phyloP scores from a whole-genome alignment of 2,329 filamentous ascomycete species.

The Penicillium sp. region DNA sequence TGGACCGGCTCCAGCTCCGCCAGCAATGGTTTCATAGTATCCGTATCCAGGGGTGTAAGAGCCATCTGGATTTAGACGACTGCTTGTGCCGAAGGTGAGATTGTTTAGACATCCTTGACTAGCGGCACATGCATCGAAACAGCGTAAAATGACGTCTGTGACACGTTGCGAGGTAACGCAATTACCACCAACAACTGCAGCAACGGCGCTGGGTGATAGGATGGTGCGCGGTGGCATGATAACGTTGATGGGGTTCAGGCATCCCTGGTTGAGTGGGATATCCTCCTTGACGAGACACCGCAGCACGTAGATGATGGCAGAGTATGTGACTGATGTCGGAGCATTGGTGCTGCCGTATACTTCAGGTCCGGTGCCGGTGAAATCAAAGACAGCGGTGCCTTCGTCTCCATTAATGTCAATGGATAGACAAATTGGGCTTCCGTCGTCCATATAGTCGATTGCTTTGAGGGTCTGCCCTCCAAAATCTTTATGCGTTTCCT shows the following conservation, averaged over 20 bases:
- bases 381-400: slow-evolving; percentile 36
- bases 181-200: slow-evolving; percentile 6
- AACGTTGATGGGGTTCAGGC: slow-evolving; percentile 24
- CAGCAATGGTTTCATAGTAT: neutral
- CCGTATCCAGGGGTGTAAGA: neutral
- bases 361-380: slow-evolving; percentile 37
- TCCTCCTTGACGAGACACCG: slow-evolving; percentile 25
- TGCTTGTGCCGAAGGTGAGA: neutral
- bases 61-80: neutral
- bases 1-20: slow-evolving; percentile 2
- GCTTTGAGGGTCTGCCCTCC: slow-evolving; percentile 21
- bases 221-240: slow-evolving; percentile 23
- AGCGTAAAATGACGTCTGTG: slow-evolving; percentile 20
- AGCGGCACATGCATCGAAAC: slow-evolving; percentile 18
- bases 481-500: slow-evolving; percentile 17
- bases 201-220: slow-evolving; percentile 23
- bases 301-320: slow-evolving; percentile 31
- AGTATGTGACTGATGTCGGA: slow-evolving; percentile 35
- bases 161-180: slow-evolving; percentile 16
- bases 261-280: slow-evolving; percentile 32
- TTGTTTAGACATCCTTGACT: slow-evolving; percentile 21
- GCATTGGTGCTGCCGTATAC: slow-evolving; percentile 35
- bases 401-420: slow-evolving; percentile 29
- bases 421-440: slow-evolving; percentile 31
- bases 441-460: slow-evolving; percentile 42